Conservation (phyloP, 192 early-diverging fungal species). For the Radiomyces spectabilis region DNA sequence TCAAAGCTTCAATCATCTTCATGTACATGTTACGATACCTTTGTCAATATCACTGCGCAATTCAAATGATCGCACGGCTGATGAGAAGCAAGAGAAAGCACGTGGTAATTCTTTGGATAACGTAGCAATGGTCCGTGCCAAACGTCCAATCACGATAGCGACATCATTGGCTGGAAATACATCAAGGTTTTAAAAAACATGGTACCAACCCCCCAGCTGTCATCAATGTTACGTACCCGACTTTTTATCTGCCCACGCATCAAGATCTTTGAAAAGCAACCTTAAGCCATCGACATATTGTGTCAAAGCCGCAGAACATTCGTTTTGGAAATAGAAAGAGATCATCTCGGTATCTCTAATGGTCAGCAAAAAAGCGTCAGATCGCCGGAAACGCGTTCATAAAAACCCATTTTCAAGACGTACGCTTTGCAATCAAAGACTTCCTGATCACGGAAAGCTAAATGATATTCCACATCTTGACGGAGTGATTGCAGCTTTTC, state of each 20-base stretch:
- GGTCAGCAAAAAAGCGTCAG: not conserved
- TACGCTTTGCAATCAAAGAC: constrained; percentile 2
- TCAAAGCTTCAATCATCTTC: constrained; percentile 1
- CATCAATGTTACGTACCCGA: not conserved
- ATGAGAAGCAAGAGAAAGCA: not conserved
- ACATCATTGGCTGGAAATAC: not conserved
- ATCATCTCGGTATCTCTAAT: constrained; percentile 3
- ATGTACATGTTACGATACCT: constrained; percentile 14
- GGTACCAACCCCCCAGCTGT: too few relatives aligned
- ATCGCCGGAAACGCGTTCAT: too few relatives aligned
- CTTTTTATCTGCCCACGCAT: not conserved
- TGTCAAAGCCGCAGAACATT: not conserved
- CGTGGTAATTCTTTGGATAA: constrained; percentile 15
- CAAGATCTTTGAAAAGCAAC: not conserved
- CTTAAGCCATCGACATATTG: not conserved
- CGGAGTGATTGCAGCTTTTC: not conserved
- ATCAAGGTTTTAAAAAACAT: too few relatives aligned
- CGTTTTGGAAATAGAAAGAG: not conserved
- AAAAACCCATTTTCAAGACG: not conserved
- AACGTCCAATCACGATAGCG: constrained; percentile 10
- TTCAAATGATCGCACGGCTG: not conserved
- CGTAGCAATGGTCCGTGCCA: constrained; percentile 18
- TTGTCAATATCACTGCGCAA: constrained; percentile 13
- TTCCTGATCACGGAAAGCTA: not conserved
- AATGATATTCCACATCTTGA: constrained; percentile 6